Evolutionary conservation across 2,329 filamentous ascomycete genomes (phyloP).

Genomic region (Phialocephala sp.): DNA sequence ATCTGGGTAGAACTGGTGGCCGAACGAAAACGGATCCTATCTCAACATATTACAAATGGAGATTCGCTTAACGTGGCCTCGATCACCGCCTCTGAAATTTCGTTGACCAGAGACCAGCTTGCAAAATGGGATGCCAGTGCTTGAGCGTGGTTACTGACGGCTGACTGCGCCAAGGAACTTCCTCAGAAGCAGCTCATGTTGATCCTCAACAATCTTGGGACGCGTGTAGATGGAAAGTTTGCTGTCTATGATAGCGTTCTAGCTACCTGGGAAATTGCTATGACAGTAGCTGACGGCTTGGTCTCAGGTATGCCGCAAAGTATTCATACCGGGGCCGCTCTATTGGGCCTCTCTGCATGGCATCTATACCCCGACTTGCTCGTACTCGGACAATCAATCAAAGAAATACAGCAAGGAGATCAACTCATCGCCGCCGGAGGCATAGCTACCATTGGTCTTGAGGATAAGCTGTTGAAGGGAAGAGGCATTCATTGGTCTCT

Average conservation of each 20-base stretch:
- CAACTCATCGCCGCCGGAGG: not conserved
- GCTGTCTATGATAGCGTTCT: conserved; percentile 34
- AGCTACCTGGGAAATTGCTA: conserved; percentile 34
- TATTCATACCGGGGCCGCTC: conserved; percentile 20
- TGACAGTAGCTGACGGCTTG: conserved; percentile 34
- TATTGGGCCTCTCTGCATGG: conserved; percentile 37
- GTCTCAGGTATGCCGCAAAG: conserved; percentile 35
- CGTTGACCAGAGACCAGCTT: not conserved
- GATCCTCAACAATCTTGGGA: conserved; percentile 15
- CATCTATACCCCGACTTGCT: conserved; percentile 38
- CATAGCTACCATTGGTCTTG: conserved; percentile 24
- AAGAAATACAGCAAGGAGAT: conserved; percentile 34
- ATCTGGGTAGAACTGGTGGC: conserved; percentile 46
- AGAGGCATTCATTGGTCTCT: conserved; percentile 40
- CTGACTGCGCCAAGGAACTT: conserved; percentile 14
- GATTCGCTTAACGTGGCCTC: not conserved
- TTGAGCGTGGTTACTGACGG: conserved; percentile 20
- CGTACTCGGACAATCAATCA: not conserved
- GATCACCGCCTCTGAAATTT: not conserved
- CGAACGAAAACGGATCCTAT: conserved; percentile 6
- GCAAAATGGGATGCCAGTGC: conserved; percentile 40
- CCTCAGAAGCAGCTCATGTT: conserved; percentile 20
- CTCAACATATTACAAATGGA: not conserved
- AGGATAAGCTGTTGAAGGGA: conserved; percentile 19
- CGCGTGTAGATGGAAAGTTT: conserved; percentile 27